These are phyloP conservation scores for Debaryomyces castellii DNA, from an alignment of 805 yeast genomes.

Conservation along the genomic window DNA sequence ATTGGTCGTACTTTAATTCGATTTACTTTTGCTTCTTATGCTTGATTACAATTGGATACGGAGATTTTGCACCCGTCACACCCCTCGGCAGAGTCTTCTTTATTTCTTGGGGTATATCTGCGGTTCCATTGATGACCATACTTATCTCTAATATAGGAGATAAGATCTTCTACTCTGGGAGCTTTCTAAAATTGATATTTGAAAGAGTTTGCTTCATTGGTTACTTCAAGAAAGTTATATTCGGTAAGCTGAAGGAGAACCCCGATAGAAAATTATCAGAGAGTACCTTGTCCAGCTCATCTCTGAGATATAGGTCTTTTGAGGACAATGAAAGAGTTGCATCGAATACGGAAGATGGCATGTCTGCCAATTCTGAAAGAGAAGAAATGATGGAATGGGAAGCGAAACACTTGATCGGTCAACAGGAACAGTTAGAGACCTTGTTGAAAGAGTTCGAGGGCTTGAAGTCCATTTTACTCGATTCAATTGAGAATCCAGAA, in stretches of 20 bases:
- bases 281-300: neutral
- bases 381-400: neutral
- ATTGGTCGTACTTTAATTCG: conserved; percentile 69
- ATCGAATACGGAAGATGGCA: neutral
- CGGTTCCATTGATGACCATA: conserved; percentile 86
- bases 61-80: conserved; percentile 64
- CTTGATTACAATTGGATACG: conserved; percentile 82
- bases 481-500: conserved; percentile 38
- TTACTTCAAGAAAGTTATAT: neutral
- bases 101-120: conserved; percentile 75
- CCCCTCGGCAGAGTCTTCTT: conserved; percentile 73
- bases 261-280: conserved; percentile 1
- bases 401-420: neutral
- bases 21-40: conserved; percentile 78
- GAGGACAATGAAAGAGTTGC: neutral
- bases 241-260: conserved; percentile 5
- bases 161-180: conserved; percentile 38
- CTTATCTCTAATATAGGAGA: conserved; percentile 74
- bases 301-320: neutral
- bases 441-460: conserved; percentile 26
- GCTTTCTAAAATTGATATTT: conserved; percentile 6
- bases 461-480: conserved; percentile 27
- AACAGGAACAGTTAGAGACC: neutral
- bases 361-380: neutral
- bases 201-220: neutral